Evolutionary conservation across 805 yeast species (phyloP).

Genomic region (Cyberlindnera americana): DNA sequence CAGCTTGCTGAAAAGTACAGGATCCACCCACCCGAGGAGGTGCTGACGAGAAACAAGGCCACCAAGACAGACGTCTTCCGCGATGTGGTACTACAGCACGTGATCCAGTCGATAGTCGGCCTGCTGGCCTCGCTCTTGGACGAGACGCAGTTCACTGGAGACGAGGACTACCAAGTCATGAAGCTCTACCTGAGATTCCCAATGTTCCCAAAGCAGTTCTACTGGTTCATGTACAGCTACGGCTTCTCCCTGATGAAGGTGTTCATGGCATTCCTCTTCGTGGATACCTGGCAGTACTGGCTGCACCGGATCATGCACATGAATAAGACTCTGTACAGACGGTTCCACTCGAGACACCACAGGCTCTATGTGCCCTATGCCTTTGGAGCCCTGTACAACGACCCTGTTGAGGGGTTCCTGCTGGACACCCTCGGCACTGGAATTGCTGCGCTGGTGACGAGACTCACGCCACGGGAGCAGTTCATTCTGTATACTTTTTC

Average conservation of each 20-base stretch:
- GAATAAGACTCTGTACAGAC: constrained; percentile 68
- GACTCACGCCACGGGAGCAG: constrained; percentile 73
- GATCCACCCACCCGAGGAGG: constrained; percentile 91
- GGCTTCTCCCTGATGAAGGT: constrained; percentile 61
- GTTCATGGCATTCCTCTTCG: constrained; percentile 59
- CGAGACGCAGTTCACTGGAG: constrained; percentile 47
- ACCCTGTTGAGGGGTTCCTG: constrained; percentile 89
- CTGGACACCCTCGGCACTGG: constrained; percentile 94
- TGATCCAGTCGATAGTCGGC: constrained; percentile 78
- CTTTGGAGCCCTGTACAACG: constrained; percentile 92
- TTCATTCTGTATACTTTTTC: constrained; percentile 76
- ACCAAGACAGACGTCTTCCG: constrained; percentile 61
- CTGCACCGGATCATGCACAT: constrained; percentile 87
- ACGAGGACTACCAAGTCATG: constrained; percentile 47
- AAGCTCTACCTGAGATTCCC: constrained; percentile 29
- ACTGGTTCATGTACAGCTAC: constrained; percentile 56
- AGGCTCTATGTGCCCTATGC: constrained; percentile 94
- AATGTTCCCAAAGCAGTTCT: constrained; percentile 42
- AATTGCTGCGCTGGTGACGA: constrained; percentile 60
- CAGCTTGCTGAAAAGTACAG: constrained; percentile 79
- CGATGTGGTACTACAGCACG: constrained; percentile 84
- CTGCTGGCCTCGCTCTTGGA: constrained; percentile 52
- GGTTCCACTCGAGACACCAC: constrained; percentile 94
- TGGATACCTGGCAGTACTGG: constrained; percentile 95
- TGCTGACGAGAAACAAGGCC: constrained; percentile 70